Percentiles rank a stretch among this genome's conserved stretches.
phyloP scores from a whole-genome alignment of 1,139 yeast species.

The Taphrina populina region DNA sequence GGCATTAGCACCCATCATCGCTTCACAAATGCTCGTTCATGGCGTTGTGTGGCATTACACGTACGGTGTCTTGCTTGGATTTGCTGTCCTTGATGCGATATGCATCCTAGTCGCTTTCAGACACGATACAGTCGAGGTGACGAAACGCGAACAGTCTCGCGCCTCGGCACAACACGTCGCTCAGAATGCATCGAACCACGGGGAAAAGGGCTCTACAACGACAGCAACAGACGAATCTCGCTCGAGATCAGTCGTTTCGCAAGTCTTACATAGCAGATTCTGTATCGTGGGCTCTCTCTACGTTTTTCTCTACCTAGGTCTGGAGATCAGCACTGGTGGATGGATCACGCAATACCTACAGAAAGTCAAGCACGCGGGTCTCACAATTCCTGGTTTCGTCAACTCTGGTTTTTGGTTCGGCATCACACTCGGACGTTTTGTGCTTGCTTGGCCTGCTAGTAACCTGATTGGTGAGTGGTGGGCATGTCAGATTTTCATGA shows the following conservation, averaged over 20 bases:
- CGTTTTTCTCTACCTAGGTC: conserved; percentile 64
- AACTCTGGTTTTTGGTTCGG: conserved; percentile 76
- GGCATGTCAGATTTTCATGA: conserved; percentile 39
- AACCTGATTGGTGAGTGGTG: conserved; percentile 41
- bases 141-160: not conserved
- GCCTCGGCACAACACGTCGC: conserved; percentile 7
- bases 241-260: not conserved
- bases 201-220: not conserved
- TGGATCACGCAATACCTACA: conserved; percentile 68
- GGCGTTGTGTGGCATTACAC: conserved; percentile 58
- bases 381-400: conserved; percentile 57
- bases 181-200: not conserved
- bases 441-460: conserved; percentile 47
- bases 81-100: conserved; percentile 45
- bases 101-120: conserved; percentile 48
- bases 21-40: conserved; percentile 54
- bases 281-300: conserved; percentile 42
- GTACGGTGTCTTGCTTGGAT: conserved; percentile 53
- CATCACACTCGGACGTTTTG: conserved; percentile 59
- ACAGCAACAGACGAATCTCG: not conserved
- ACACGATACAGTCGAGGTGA: conserved; percentile 41
- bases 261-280: conserved; percentile 21
- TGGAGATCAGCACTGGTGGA: conserved; percentile 67
- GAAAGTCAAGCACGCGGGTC: conserved; percentile 55
- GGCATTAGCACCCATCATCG: conserved; percentile 58